Evolutionary conservation across 2,329 filamentous ascomycete species (phyloP).

Genomic region (Lecanosticta acicola): DNA sequence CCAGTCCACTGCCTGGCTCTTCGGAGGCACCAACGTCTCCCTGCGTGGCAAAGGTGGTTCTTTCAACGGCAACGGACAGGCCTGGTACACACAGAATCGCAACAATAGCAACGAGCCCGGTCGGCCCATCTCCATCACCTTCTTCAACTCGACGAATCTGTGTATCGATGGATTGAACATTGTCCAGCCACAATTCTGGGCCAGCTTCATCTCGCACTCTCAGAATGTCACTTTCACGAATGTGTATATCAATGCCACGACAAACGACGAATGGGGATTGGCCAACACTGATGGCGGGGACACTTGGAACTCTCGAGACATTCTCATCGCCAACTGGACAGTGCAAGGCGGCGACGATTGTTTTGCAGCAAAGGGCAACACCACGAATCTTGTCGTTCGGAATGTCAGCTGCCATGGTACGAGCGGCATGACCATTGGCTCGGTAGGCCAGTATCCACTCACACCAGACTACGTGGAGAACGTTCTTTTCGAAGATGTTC

Average conservation of each 20-base stretch:
- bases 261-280: not conserved
- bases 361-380: conserved; percentile 53
- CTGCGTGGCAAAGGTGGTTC: conserved; percentile 51
- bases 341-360: conserved; percentile 51
- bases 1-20: conserved; percentile 50
- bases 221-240: conserved; percentile 44
- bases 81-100: conserved; percentile 49
- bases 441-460: conserved; percentile 51
- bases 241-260: conserved; percentile 45
- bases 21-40: conserved; percentile 50
- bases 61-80: conserved; percentile 55
- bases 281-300: conserved; percentile 48
- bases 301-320: conserved; percentile 49
- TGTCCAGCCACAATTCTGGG: conserved; percentile 56
- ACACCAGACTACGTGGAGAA: conserved; percentile 47
- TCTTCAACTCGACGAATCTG: conserved; percentile 46
- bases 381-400: conserved; percentile 49
- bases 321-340: conserved; percentile 48
- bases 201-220: conserved; percentile 46
- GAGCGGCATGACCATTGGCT: conserved; percentile 54
- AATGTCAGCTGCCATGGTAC: conserved; percentile 48
- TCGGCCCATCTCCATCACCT: conserved; percentile 50
- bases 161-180: conserved; percentile 47
- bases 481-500: conserved; percentile 46
- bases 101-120: conserved; percentile 43